A percentile compares a stretch with the other conserved stretches of the same genome.
Conservation (phyloP, 345 rosid species). For the Brassica nigra region DNA sequence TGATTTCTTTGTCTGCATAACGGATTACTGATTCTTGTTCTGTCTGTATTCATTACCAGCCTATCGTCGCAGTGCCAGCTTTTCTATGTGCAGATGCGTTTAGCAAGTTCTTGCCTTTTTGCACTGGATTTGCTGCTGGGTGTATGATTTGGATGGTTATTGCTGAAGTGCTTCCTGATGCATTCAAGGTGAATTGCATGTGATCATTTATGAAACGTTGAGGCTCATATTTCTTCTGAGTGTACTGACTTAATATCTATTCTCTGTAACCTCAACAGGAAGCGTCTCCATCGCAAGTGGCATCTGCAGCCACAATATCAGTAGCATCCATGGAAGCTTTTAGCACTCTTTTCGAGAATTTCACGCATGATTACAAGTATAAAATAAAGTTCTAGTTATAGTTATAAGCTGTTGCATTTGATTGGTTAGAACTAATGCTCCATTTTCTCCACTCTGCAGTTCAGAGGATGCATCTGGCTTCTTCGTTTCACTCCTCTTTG, state of each 20-base stretch:
- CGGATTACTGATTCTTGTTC: constrained; percentile 6
- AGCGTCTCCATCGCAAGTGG: constrained; percentile 92
- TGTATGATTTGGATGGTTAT: constrained; percentile 99
- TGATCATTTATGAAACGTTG: not conserved
- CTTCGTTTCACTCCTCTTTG: constrained; percentile 92
- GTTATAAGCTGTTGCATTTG: constrained; percentile 17
- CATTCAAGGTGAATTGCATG: constrained; percentile 69
- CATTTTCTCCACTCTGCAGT: constrained; percentile 51
- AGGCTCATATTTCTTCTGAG: not conserved
- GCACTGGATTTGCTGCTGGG: constrained; percentile 99
- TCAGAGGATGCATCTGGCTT: constrained; percentile 97
- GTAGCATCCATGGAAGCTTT: constrained; percentile 98
- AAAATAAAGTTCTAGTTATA: constrained; percentile 15
- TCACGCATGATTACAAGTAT: constrained; percentile 89
- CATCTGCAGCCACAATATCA: constrained; percentile 94
- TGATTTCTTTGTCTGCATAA: constrained; percentile 6
- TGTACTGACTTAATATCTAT: constrained; percentile 7
- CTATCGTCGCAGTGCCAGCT: constrained; percentile 94
- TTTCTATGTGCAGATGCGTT: constrained; percentile 98
- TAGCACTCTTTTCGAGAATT: constrained; percentile 72
- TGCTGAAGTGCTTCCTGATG: constrained; percentile 99
- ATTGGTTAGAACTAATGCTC: constrained; percentile 21
- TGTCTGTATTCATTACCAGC: constrained; percentile 49
- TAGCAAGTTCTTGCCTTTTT: constrained; percentile 87
- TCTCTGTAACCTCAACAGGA: constrained; percentile 52